Evolutionary conservation across 2,329 filamentous ascomycete genomes (phyloP).

Genomic region (Ophiosphaerella herpotricha): DNA sequence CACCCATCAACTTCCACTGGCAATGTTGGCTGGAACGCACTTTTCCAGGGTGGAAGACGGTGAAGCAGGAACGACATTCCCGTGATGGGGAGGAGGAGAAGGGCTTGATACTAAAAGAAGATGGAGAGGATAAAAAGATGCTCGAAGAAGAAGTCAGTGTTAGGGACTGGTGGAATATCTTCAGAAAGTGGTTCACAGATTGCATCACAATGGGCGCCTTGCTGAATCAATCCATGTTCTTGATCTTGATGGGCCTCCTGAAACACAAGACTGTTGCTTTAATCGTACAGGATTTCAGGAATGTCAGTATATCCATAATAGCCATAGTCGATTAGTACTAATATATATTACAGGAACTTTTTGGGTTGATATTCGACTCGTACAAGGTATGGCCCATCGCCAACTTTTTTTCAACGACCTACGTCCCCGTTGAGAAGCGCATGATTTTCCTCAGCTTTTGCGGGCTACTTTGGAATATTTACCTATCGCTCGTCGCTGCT

Average conservation of each 20-base stretch:
- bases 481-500: slow-evolving; percentile 66
- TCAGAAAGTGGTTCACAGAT: slow-evolving; percentile 69
- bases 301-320: slow-evolving; percentile 44
- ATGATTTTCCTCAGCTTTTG: slow-evolving; percentile 74
- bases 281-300: slow-evolving; percentile 39
- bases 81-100: slow-evolving; percentile 35
- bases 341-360: slow-evolving; percentile 28
- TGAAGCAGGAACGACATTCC: slow-evolving; percentile 21
- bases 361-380: slow-evolving; percentile 59
- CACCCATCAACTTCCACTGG: slow-evolving; percentile 85
- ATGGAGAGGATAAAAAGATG: slow-evolving; percentile 31
- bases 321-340: not conserved
- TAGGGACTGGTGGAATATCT: slow-evolving; percentile 61
- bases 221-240: slow-evolving; percentile 69
- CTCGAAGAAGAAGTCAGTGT: slow-evolving; percentile 37
- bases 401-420: slow-evolving; percentile 70
- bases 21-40: slow-evolving; percentile 76
- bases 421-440: slow-evolving; percentile 70
- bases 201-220: slow-evolving; percentile 67
- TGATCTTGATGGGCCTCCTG: slow-evolving; percentile 62
- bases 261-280: slow-evolving; percentile 41
- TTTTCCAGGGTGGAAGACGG: slow-evolving; percentile 65
- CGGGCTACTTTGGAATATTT: slow-evolving; percentile 75
- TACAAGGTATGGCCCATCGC: slow-evolving; percentile 76
- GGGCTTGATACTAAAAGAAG: slow-evolving; percentile 30